Evolutionary conservation across 495 filamentous ascomycete genomes (phyloP).

Genomic region (Cryomyces minteri): DNA sequence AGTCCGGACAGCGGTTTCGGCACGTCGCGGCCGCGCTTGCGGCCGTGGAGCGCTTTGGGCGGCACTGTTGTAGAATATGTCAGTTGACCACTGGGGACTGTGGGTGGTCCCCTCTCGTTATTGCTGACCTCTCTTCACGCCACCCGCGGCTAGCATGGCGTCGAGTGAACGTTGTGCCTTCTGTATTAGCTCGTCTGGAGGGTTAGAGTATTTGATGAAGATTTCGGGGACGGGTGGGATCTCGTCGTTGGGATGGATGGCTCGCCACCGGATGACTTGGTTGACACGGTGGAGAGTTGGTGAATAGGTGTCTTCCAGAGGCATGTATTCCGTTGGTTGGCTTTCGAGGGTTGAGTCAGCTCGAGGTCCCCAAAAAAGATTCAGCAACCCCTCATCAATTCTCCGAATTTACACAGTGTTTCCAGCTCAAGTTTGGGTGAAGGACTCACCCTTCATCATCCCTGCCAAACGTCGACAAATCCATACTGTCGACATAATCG

Average conservation of each 20-base stretch:
- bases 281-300: conserved; percentile 83
- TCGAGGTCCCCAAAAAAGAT: too few species aligned
- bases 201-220: conserved; percentile 55
- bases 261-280: conserved; percentile 66
- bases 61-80: conserved; percentile 40
- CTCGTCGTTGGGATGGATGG: conserved; percentile 50
- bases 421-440: background rate
- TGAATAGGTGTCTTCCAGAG: conserved; percentile 73
- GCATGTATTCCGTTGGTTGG: conserved; percentile 50
- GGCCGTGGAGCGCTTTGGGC: conserved; percentile 53
- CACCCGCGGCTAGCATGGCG: conserved; percentile 44
- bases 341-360: conserved; percentile 17
- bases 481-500: conserved; percentile 87
- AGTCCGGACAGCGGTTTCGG: conserved; percentile 83
- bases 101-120: too few species aligned
- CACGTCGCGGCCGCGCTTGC: conserved; percentile 45
- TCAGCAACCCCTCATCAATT: conserved; percentile 13
- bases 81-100: conserved; percentile 5
- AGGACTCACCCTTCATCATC: conserved; percentile 53
- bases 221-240: conserved; percentile 47
- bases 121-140: conserved; percentile 66
- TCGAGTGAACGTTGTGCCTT: conserved; percentile 36
- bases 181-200: conserved; percentile 44
- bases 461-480: conserved; percentile 43
- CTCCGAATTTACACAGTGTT: background rate